Evolutionary conservation across 2,329 filamentous ascomycete genomes (phyloP), one percentile per base, ranked within the genome.

Genomic region (Thyridium curvatum): DNA sequence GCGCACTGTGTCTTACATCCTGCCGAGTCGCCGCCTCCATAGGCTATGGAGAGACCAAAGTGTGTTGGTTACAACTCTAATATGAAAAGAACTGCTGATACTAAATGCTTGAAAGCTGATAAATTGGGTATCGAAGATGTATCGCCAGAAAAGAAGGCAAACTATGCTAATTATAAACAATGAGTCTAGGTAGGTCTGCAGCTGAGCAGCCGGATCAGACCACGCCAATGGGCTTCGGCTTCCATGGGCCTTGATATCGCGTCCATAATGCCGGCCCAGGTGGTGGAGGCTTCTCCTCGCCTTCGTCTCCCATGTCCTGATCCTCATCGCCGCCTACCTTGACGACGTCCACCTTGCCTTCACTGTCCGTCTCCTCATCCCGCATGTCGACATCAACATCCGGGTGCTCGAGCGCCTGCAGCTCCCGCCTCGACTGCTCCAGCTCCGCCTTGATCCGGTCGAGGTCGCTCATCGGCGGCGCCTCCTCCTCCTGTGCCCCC

Each of bases 151-250:
- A 26, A 6, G 21, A 26, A n/a, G n/a, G n/a, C n/a, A n/a, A n/a
- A n/a, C n/a, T n/a, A n/a, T n/a, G n/a, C n/a, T n/a, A n/a, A n/a
- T n/a, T n/a, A n/a, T n/a, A n/a, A n/a, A n/a, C n/a, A n/a, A n/a
- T n/a, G n/a, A n/a, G n/a, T n/a, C n/a, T n/a, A n/a, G n/a, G n/a
- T n/a, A n/a, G n/a, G n/a, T n/a, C n/a, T n/a, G n/a, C n/a, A n/a
- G n/a, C n/a, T n/a, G n/a, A n/a, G n/a, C n/a, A n/a, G n/a, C n/a
- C n/a, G 29, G 8, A 13, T 61, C 50, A 79, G 8, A 71, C 64
- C 38, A 72, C 60, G 5, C 77, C 77, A 47, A 80, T 79, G 1
- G 77, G 76, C 48, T 71, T 76, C 9, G 75, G 66, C 41, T 66
- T 69, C 77, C 77, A 81, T 3, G 60, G 52, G 8, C 72, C 73